These are phyloP conservation scores for Apiotrichum porosum DNA, from an alignment of 1,284 basidiomycete genomes.

Conservation along the genomic window DNA sequence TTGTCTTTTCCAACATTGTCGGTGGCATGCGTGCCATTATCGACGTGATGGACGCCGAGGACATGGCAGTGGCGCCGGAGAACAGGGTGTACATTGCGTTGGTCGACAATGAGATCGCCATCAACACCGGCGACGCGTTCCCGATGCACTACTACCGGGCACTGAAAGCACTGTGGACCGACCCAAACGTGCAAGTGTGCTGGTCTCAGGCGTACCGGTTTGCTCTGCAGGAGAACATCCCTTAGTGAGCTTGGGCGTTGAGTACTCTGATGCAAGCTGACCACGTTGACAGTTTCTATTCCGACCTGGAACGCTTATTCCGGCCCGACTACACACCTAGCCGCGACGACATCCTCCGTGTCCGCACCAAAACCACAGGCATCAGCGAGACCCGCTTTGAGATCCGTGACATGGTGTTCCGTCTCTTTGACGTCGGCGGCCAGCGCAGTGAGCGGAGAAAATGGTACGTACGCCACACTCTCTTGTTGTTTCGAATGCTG, in stretches of 20 bases:
- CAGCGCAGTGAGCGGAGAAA: slow-evolving; percentile 92
- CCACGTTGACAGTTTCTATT: too few species aligned
- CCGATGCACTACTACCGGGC: slow-evolving; percentile 62
- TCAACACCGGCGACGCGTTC: slow-evolving; percentile 75
- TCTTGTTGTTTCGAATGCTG: too few species aligned
- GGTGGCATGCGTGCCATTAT: slow-evolving; percentile 75
- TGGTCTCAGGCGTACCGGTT: slow-evolving; percentile 75
- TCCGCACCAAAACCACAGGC: slow-evolving; percentile 70
- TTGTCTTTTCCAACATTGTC: slow-evolving; percentile 86
- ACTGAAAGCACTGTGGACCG: slow-evolving; percentile 70
- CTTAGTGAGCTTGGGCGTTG: slow-evolving; percentile 52
- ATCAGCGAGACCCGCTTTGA: slow-evolving; percentile 90
- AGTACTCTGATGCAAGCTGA: background rate
- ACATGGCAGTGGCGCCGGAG: slow-evolving; percentile 62
- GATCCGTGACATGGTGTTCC: slow-evolving; percentile 47
- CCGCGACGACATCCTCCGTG: slow-evolving; percentile 76
- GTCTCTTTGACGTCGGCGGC: slow-evolving; percentile 90
- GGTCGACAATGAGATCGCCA: slow-evolving; percentile 63
- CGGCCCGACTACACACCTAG: slow-evolving; percentile 64
- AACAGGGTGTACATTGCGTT: slow-evolving; percentile 57
- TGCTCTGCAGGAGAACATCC: slow-evolving; percentile 72
- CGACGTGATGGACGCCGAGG: slow-evolving; percentile 84
- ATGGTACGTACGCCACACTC: slow-evolving; percentile 63
- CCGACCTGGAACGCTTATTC: slow-evolving; percentile 74
- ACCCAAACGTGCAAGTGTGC: slow-evolving; percentile 67